Base-by-base conservation (phyloP, 1,284 basidiomycete genomes). In the Xerocomus tenax region DNA sequence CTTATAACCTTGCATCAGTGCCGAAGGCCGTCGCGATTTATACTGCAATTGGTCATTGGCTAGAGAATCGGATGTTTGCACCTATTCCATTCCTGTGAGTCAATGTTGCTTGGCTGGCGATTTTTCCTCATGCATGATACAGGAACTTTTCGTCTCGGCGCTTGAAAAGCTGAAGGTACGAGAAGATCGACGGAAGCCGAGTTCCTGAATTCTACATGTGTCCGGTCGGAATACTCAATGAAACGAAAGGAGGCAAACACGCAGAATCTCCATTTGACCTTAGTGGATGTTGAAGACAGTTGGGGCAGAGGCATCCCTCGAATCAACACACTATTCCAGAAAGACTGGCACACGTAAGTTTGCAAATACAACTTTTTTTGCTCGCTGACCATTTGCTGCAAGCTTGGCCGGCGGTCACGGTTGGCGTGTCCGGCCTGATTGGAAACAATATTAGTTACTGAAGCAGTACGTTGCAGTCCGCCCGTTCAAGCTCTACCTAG, bases 201-300 rank as follows among this genome's bases (percentile, higher is more conserved):
- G 69, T 98, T 99, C 74, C 71, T 96, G 57, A 96, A 99, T 67
- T 96, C 92, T 5, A 93, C 93, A 35, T 91, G 96, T 57, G 96
- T 98, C 25, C 98, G 96, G 96, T 91, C 90, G 3, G 96, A 99
- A 71, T 98, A 99, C 68, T 96, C 96, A 0, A 91, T 97, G 90
- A 99, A 98, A 78, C 78, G 96, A 57, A 98, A 98, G 70, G 96
- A 99, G 67, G 96, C 95, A 18, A 95, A 93, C 57, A 93, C 95
- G 2, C 91, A 97, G 67, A 98, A 98, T 69, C 86, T 95, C 52
- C 84, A 96, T 21, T 74, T 98, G 42, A 97, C 94, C 1, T 75
- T 97, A n/a, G 94, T 97, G 66, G 94, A 97, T 75, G 76, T 97
- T 19, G 93, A 97, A 67, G 93, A 97, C 64, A 92, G 88, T 62